Evolutionary conservation across 306 rosid species (phyloP), one percentile per base, ranked within the genome.

Genomic region (Cicer cuneatum): DNA sequence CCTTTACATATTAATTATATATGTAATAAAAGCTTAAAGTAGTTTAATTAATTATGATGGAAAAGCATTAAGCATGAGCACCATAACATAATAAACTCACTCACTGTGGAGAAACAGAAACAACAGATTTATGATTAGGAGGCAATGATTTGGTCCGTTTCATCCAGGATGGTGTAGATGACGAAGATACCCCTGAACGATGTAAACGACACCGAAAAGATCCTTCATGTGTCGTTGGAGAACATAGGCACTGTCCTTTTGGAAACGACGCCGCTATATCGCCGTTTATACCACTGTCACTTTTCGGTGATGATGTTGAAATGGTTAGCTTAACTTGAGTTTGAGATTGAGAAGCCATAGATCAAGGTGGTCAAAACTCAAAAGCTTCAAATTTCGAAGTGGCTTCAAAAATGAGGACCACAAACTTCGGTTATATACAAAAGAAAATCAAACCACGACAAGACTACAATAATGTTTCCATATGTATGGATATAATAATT

Each of bases 161-260:
- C 86, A 81, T 81, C 89, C 85, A 85, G 4, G 84, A 14, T 1
- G 93, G 75, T 5, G 97, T 62, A 0, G 92, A 82, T 8, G 97
- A 85, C 7, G 96, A 89, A 33, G 86, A 77, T 42, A 73, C 1
- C 21, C 65, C 73, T 1, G 84, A 75, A 6, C 87, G 93, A 71
- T 94, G 98, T 76, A 91, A 78, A 70, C 92, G 88, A 77, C 98
- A 94, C 13, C 98, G 76, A 86, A 94, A 94, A 0, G 98, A 94
- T 1, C 98, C 98, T 71, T 79, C 81, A n/a, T 94, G 98, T 29
- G 90, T 82, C 21, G 98, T 94, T 49, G 98, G 98, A 14, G 97
- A 91, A 82, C 98, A 94, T 7, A 94, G 48, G 69, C 98, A 94
- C 63, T 86, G 97, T 5, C 93, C 97, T 83, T 85, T 90, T 0